A percentile compares a stretch with the other conserved stretches of the same genome.
Evolutionary conservation across 2,329 filamentous ascomycete genomes (phyloP).

Genomic region (Juglanconis sp.): DNA sequence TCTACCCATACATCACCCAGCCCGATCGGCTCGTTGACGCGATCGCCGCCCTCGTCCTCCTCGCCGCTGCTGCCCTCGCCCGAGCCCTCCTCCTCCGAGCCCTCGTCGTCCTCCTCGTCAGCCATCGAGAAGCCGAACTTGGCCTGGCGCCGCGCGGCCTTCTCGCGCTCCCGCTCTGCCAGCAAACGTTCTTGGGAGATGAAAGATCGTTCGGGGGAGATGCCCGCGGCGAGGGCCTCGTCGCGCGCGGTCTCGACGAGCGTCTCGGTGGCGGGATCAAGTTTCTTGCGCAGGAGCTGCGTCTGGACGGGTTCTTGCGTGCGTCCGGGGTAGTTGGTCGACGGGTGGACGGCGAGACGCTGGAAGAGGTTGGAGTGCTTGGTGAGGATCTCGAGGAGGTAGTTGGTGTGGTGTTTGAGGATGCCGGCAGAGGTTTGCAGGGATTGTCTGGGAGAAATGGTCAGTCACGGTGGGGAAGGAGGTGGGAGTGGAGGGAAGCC

Average conservation of each 20-base stretch:
- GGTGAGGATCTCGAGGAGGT: constrained; percentile 62
- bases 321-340: constrained; percentile 70
- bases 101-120: constrained; percentile 26
- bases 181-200: constrained; percentile 49
- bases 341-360: constrained; percentile 70
- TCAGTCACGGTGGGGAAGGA: background rate
- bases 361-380: constrained; percentile 66
- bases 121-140: constrained; percentile 35
- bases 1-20: constrained; percentile 37
- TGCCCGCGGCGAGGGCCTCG: constrained; percentile 34
- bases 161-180: constrained; percentile 35
- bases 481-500: constrained; percentile 20
- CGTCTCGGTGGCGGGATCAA: constrained; percentile 73
- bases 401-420: constrained; percentile 66
- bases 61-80: constrained; percentile 29
- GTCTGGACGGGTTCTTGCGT: constrained; percentile 64
- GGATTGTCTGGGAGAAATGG: constrained; percentile 52
- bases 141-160: constrained; percentile 16
- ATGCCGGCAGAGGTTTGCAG: constrained; percentile 71
- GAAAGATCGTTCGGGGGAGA: constrained; percentile 27
- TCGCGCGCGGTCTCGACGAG: constrained; percentile 64
- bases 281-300: constrained; percentile 76
- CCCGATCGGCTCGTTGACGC: constrained; percentile 31
- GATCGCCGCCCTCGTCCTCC: constrained; percentile 37
- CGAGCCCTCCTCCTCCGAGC: constrained; percentile 33